phyloP scores from a whole-genome alignment of 2,329 filamentous ascomycete species.

The Fusarium circinatum region DNA sequence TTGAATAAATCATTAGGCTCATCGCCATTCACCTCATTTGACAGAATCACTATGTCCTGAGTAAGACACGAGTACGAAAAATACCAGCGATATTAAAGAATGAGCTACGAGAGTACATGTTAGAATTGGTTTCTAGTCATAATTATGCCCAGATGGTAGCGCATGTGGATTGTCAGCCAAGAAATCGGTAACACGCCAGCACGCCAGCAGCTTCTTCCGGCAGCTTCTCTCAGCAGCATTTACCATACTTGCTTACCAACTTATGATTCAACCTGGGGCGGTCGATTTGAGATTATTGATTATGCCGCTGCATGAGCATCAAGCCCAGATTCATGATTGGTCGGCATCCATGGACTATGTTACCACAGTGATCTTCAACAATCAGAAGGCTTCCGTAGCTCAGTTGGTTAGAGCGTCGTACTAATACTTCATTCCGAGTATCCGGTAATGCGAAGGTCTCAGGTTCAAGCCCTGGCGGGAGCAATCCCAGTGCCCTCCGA shows the following conservation, averaged over 20 bases:
- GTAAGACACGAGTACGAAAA: not conserved
- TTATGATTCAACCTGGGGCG: not conserved
- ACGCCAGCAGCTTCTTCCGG: too few species aligned
- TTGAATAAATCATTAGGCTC: not conserved
- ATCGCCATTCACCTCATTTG: not conserved
- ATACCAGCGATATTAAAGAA: not conserved
- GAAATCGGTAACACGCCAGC: not conserved
- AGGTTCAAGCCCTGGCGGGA: constrained; percentile 49
- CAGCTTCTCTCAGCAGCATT: not conserved
- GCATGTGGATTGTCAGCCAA: too few species aligned
- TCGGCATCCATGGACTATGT: not conserved
- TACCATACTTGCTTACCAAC: not conserved
- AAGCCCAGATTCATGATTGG: too few species aligned
- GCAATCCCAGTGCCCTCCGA: constrained; percentile 40
- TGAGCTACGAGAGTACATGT: not conserved
- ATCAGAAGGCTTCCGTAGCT: constrained; percentile 47
- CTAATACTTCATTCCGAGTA: constrained; percentile 44
- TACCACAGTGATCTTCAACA: not conserved
- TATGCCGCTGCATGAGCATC: not conserved
- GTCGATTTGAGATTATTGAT: not conserved
- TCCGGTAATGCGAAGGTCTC: constrained; percentile 47
- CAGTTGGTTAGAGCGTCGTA: constrained; percentile 50
- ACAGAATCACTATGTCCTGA: not conserved
- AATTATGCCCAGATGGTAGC: not conserved
- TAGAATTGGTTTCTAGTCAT: not conserved